Base-by-base conservation (phyloP, 768 basidiomycete species). In the Phaffia tasmanica region DNA sequence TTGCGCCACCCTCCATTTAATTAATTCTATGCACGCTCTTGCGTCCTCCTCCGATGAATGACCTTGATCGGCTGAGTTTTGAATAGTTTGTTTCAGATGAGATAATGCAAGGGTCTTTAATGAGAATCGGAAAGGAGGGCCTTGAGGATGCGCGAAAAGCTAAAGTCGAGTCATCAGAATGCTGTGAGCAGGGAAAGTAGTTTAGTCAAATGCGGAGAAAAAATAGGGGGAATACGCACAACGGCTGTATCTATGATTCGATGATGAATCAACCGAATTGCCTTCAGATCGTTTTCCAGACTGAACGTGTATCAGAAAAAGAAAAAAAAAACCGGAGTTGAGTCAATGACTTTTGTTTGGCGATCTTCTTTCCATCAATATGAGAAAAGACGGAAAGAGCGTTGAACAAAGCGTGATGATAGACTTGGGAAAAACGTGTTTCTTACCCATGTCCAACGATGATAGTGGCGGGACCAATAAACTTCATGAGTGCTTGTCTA, bases 211-310 rank as follows among this genome's bases (percentile, higher is more conserved):
- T n/a, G 8, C 7, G 8, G 16, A 29, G 23, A 35, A 57, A 27
- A 42, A 18, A 57, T 7, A 46, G 47, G 59, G 27, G 58, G 9
- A 29, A 46, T 14, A 70, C 77, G 69, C 50, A 79, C 76, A 19
- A 87, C 78, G 0, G 84, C 86, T 0, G 95, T 98, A 72, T 99
- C 95, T 35, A 99, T 81, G 68, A 90, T 85, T 69, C 80, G 83
- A 67, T 82, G 62, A 75, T 99, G 95, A 1, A 98, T 77, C 72
- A 98, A 84, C 19, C 95, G 82, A 70, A 99, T 78, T 9, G 94
- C 86, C 74, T 86, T 88, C 70, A 99, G 78, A 74, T 99, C 95
- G 75, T 98, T 98, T 70, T 98, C 94, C 23, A 98, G 80, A 0
- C 86, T 88, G 76, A 88, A 87, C 1, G 16, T 2, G 18, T n/a